Evolutionary conservation across 352 stramenopile genomes (phyloP).

Genomic region (Pythium apleroticum): DNA sequence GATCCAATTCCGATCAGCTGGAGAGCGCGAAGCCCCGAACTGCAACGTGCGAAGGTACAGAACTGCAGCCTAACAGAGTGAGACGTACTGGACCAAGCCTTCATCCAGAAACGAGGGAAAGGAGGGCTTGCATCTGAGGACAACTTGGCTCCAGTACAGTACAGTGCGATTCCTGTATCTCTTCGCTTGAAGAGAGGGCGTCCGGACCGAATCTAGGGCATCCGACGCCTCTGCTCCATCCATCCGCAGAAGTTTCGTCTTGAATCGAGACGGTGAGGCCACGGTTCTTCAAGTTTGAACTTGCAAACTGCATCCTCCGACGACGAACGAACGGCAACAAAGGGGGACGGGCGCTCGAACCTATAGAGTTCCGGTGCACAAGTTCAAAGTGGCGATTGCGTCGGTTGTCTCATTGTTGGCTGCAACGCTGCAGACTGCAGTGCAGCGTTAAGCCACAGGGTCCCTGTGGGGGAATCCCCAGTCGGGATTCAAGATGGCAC

Average conservation of each 20-base stretch:
- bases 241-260: constrained; percentile 8
- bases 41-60: constrained; percentile 28
- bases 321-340: neutral
- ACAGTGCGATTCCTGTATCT: constrained; percentile 7
- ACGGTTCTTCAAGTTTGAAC: constrained; percentile 29
- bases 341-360: neutral
- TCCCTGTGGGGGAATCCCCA: too few relatives aligned
- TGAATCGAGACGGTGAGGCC: neutral
- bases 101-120: too few relatives aligned
- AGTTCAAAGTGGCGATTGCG: neutral
- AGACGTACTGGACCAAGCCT: neutral
- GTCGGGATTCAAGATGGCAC: neutral
- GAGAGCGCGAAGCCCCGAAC: constrained; percentile 9
- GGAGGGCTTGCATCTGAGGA: neutral
- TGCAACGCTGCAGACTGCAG: too few relatives aligned
- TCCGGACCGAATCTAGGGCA: constrained; percentile 15
- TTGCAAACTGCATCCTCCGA: constrained; percentile 11
- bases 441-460: too few relatives aligned
- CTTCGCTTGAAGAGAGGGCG: constrained; percentile 6
- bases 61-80: neutral
- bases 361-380: neutral
- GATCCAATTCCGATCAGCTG: constrained; percentile 3
- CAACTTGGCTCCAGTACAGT: neutral
- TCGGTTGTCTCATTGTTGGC: constrained; percentile 1
- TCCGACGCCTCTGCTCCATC: constrained; percentile 3